A percentile compares a stretch with the other conserved stretches of the same genome.
Evolutionary conservation across 1,139 yeast species (phyloP).

Genomic region (Magnusiomyces sp.): DNA sequence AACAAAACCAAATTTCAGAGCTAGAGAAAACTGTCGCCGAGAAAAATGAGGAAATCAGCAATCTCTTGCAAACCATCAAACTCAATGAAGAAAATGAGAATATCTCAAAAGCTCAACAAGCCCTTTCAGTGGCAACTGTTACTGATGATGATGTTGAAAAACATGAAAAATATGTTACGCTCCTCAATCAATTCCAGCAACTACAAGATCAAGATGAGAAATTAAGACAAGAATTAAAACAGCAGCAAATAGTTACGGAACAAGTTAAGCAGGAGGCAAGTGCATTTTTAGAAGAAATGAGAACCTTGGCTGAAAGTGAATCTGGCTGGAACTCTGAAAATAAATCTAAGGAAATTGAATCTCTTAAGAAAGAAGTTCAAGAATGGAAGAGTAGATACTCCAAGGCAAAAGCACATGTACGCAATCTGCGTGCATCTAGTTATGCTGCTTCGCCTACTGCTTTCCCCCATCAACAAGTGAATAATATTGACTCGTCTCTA

Average conservation of each 20-base stretch:
- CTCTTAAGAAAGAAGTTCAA: slow-evolving; percentile 29
- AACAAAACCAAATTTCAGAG: background rate
- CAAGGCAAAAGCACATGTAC: slow-evolving; percentile 27
- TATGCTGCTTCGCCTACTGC: slow-evolving; percentile 15
- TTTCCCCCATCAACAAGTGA: slow-evolving; percentile 5
- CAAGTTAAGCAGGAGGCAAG: slow-evolving; percentile 37
- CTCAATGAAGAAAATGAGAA: too few species aligned
- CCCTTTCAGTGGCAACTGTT: background rate
- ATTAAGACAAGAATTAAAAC: slow-evolving; percentile 23
- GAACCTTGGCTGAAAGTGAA: slow-evolving; percentile 29
- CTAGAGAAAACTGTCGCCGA: too few species aligned
- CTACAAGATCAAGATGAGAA: background rate
- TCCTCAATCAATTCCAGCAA: background rate
- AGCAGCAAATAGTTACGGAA: slow-evolving; percentile 33
- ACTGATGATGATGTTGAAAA: slow-evolving; percentile 4
- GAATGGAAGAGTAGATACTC: slow-evolving; percentile 34
- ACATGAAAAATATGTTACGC: background rate
- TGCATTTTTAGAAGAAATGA: slow-evolving; percentile 35
- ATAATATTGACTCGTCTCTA: background rate
- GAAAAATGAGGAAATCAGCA: too few species aligned
- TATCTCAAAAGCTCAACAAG: background rate
- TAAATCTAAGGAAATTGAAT: slow-evolving; percentile 24
- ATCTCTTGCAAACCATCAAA: too few species aligned
- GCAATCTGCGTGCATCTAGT: slow-evolving; percentile 25
- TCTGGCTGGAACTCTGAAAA: slow-evolving; percentile 22